A percentile compares a stretch with the other conserved stretches of the same genome.
Evolutionary conservation across 176 grass and related monocot species (phyloP).

Genomic region (Eremochloa ophiuroides): DNA sequence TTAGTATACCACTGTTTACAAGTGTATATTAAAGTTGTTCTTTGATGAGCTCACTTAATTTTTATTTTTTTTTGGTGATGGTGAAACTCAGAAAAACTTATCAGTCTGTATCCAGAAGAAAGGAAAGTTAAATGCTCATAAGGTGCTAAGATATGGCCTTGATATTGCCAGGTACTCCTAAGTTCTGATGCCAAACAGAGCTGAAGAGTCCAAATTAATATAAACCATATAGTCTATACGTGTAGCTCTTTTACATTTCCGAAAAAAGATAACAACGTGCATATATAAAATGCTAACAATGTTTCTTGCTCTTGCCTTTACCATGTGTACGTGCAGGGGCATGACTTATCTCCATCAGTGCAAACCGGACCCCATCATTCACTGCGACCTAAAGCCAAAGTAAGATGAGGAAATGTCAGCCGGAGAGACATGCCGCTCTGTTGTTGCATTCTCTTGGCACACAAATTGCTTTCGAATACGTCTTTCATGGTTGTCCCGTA

Average conservation of each 20-base stretch:
- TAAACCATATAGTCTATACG: not conserved
- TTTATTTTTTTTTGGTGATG: not conserved
- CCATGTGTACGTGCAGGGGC: slow-evolving; percentile 50
- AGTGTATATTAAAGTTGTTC: not conserved
- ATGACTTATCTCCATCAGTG: slow-evolving; percentile 98
- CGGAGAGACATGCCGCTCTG: not conserved
- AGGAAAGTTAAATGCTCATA: slow-evolving; percentile 66
- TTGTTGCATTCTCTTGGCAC: not conserved
- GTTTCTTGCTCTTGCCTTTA: not conserved
- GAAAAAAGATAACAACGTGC: not conserved
- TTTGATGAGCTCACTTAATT: not conserved
- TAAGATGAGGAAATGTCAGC: slow-evolving; percentile 73
- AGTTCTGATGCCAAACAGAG: not conserved
- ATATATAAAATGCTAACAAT: not conserved
- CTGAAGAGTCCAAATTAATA: not conserved
- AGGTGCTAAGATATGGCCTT: slow-evolving; percentile 86
- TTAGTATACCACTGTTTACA: not conserved
- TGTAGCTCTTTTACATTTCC: not conserved
- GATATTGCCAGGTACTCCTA: slow-evolving; percentile 81
- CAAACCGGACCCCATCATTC: slow-evolving; percentile 95
- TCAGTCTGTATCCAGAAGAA: slow-evolving; percentile 80
- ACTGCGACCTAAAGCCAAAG: slow-evolving; percentile 97
- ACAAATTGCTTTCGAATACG: slow-evolving; percentile 24
- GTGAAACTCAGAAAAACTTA: slow-evolving; percentile 56
- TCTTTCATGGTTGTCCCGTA: slow-evolving; percentile 25